A percentile compares a stretch with the other conserved stretches of the same genome.
Conservation (phyloP, 306 rosid genomes). For the Vigna nakashimae region DNA sequence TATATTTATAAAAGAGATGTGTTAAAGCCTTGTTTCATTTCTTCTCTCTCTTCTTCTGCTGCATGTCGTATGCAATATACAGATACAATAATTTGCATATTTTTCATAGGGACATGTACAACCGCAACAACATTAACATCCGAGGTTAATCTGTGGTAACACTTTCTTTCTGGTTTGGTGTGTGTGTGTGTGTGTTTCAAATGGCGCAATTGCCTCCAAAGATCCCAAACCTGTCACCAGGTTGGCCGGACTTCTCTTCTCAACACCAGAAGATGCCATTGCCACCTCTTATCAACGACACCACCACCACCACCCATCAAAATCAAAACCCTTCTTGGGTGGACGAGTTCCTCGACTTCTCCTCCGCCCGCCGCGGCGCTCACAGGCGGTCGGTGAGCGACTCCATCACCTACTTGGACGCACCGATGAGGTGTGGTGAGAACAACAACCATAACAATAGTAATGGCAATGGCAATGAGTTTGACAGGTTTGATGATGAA, state of each 20-base stretch:
- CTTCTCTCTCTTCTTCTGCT: background rate
- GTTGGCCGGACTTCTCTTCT: conserved; percentile 70
- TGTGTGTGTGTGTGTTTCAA: conserved; percentile 2
- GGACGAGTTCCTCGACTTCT: conserved; percentile 94
- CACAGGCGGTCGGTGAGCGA: conserved; percentile 90
- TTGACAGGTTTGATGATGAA: conserved; percentile 85
- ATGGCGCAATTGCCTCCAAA: conserved; percentile 99
- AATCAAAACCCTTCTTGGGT: conserved; percentile 84
- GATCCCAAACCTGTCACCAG: conserved; percentile 73
- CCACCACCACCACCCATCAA: conserved; percentile 29
- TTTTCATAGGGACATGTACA: background rate
- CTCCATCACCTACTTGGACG: conserved; percentile 72
- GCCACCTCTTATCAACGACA: conserved; percentile 25
- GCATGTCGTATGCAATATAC: conserved; percentile 10
- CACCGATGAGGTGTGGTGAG: conserved; percentile 55
- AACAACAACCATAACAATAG: background rate
- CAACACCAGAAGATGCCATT: conserved; percentile 39
- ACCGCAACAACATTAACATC: conserved; percentile 6
- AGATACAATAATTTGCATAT: conserved; percentile 13
- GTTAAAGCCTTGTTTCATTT: conserved; percentile 39
- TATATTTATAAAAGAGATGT: conserved; percentile 37
- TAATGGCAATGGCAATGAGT: conserved; percentile 44
- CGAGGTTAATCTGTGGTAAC: conserved; percentile 5
- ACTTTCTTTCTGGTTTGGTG: background rate
- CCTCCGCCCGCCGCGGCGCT: conserved; percentile 75